Percentiles rank a stretch among this genome's conserved stretches.
These are phyloP conservation scores for Carpinus fangiana DNA, from an alignment of 306 rosid genomes.

Conservation along the genomic window DNA sequence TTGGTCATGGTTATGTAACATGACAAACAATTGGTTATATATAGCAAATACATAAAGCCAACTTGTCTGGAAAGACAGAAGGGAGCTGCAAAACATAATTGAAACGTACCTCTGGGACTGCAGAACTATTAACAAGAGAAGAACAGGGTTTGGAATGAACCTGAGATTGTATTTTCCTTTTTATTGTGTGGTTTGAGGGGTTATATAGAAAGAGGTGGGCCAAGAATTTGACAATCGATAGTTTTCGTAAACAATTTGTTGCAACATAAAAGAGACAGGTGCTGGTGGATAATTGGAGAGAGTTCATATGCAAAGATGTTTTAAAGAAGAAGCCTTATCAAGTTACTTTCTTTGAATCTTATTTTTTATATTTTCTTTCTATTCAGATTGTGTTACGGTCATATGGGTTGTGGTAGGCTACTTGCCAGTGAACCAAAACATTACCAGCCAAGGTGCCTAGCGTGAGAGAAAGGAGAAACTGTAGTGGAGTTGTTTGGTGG, in stretches of 20 bases:
- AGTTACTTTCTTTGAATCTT: slow-evolving; percentile 10
- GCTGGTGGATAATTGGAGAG: slow-evolving; percentile 3
- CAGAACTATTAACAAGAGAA: slow-evolving; percentile 7
- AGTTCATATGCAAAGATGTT: slow-evolving; percentile 1
- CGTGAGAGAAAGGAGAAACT: background rate
- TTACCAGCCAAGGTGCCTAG: slow-evolving; percentile 9
- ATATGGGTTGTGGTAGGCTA: slow-evolving; percentile 31
- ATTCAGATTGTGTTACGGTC: background rate
- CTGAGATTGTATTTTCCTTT: background rate
- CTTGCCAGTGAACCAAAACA: slow-evolving; percentile 31
- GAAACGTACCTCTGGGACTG: slow-evolving; percentile 6
- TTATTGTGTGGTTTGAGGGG: slow-evolving; percentile 8
- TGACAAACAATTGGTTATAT: background rate
- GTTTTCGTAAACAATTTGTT: slow-evolving; percentile 19
- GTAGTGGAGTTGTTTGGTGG: slow-evolving; percentile 33
- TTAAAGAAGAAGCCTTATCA: slow-evolving; percentile 2
- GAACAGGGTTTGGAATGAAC: slow-evolving; percentile 3
- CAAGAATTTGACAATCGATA: background rate
- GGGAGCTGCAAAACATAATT: background rate
- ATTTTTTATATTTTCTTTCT: background rate
- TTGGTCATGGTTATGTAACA: background rate
- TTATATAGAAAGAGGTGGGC: slow-evolving; percentile 38
- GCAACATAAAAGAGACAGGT: slow-evolving; percentile 23
- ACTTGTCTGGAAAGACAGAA: background rate
- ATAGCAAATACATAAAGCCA: background rate